Evolutionary conservation across 768 basidiomycete genomes (phyloP), one percentile per base, ranked within the genome.

Genomic region (Ephemerocybe angulata): DNA sequence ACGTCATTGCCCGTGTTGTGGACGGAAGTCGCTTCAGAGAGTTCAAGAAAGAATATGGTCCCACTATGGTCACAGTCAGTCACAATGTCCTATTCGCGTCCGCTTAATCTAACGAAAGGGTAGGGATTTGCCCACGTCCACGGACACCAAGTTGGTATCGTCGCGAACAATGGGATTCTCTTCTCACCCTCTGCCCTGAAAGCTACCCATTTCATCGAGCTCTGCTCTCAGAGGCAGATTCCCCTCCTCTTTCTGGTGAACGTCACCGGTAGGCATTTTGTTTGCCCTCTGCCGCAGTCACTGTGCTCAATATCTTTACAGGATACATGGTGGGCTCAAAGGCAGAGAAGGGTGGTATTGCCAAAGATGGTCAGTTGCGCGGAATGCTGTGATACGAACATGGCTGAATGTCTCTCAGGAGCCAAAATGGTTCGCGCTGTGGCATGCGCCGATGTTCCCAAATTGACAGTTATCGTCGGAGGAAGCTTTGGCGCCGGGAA

Each of bases 351-450:
- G 93, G 92, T 2, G 94, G 94, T 0, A 98, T 98, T 60, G 93
- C 93, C 4, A 95, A 95, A 71, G 93, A 97, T 65, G 90, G 90
- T 74, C 54, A 54, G 68, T 60, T 40, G 3, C 53, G 33, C 54
- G 40, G 44, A 29, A 29, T 21, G 42, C 19, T 21, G 19, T 13
- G 17, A 35, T 50, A 30, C 3, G 24, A 29, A 25, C 33, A 7
- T 40, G 27, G 3, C 37, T 24, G 41, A 17, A 29, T 42, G 54
- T 37, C 40, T 19, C 40, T 3, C 46, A 81, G 84, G 84, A 35
- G 94, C 94, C 6, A 97, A 97, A 78, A 95, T 98, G 91, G 94
- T 98, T 62, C 86, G 94, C 41, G 92, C 93, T 5, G 93, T 95
- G 17, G 92, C 93, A 4, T 93, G 93, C 60, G 92, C 93, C 17